Percentiles rank a stretch among this genome's conserved stretches.
Evolutionary conservation across 768 basidiomycete species (phyloP).

Genomic region (Roridomyces roridus): DNA sequence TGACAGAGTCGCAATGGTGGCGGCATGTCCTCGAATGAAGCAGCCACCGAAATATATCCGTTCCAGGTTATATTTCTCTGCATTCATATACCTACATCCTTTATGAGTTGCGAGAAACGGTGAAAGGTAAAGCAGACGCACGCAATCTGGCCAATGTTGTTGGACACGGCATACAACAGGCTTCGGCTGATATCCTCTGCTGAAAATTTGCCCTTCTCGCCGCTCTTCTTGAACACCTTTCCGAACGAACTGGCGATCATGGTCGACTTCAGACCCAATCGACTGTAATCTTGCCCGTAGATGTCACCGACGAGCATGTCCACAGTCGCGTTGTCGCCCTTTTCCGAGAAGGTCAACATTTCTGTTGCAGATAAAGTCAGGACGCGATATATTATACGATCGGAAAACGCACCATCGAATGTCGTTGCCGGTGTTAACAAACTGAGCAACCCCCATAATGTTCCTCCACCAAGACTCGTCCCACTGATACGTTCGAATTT

Average conservation of each 20-base stretch:
- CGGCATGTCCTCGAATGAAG: constrained; percentile 97
- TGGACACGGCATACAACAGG: constrained; percentile 94
- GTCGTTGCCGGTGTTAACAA: constrained; percentile 92
- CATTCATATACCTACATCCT: constrained; percentile 86
- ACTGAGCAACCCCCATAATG: constrained; percentile 94
- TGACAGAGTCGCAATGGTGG: constrained; percentile 95
- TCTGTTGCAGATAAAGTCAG: constrained; percentile 55
- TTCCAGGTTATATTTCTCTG: constrained; percentile 96
- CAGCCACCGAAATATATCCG: constrained; percentile 99
- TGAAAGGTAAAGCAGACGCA: constrained; percentile 53
- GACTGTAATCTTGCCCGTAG: constrained; percentile 96
- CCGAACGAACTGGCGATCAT: constrained; percentile 99
- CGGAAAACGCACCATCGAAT: constrained; percentile 83
- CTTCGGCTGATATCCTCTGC: constrained; percentile 95
- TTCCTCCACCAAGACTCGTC: constrained; percentile 96
- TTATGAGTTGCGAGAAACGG: constrained; percentile 6
- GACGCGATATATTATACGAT: constrained; percentile 7
- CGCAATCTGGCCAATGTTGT: constrained; percentile 99
- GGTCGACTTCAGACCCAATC: constrained; percentile 94
- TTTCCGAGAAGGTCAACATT: constrained; percentile 93
- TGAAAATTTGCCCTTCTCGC: constrained; percentile 77
- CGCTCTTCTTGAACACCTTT: constrained; percentile 94
- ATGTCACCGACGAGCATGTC: constrained; percentile 99
- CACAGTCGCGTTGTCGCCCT: constrained; percentile 90
- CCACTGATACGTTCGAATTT: constrained; percentile 96